Base-by-base conservation (phyloP, 208 protist species). In the Trypanosoma cruzi region DNA sequence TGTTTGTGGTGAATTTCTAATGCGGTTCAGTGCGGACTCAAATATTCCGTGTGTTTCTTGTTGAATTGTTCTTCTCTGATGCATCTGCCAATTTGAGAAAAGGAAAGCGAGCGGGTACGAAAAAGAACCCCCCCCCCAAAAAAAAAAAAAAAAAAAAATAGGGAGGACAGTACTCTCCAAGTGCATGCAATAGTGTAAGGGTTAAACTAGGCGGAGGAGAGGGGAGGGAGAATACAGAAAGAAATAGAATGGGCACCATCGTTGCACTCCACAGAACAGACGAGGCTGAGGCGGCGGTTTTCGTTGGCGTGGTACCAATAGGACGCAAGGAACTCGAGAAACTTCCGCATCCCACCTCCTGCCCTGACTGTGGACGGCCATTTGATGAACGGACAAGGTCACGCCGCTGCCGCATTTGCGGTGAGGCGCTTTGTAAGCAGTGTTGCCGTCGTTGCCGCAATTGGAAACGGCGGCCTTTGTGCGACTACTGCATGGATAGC, bases 111-210 rank as follows among this genome's bases (percentile, higher is more conserved):
- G 4, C 36, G 36, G 18, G 40, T 20, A 14, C 10, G 40, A 44
- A 14, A 44, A 14, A 16, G 40, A 44, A 13, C 10, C 13, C 10
- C 13, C 40, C 3, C 18, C 7, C 14, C n/a, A 52, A 7, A n/a
- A 62, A 29, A 50, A 61, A 52, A 63, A 37, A 13, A 50, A 22
- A 71, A 71, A 52, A 29, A 61, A 71, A 77, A 54, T 64, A 42
- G 1, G 10, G 52, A 20, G 63, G 60, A 7, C 18, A 42, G 36
- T n/a, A 36, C 6, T 65, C 5, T 73, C 36, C 22, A 8, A 26
- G 48, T 52, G n/a, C 48, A 52, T 52, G 48, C n/a, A 26, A n/a
- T 52, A 52, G 48, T 52, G 18, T 8, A 26, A 8, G 22, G 1
- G 48, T 24, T 8, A 52, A n/a, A n/a, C 11, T 7, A 44, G 40